Evolutionary conservation across 768 basidiomycete species (phyloP).

Genomic region (Macrocybe gigantea): DNA sequence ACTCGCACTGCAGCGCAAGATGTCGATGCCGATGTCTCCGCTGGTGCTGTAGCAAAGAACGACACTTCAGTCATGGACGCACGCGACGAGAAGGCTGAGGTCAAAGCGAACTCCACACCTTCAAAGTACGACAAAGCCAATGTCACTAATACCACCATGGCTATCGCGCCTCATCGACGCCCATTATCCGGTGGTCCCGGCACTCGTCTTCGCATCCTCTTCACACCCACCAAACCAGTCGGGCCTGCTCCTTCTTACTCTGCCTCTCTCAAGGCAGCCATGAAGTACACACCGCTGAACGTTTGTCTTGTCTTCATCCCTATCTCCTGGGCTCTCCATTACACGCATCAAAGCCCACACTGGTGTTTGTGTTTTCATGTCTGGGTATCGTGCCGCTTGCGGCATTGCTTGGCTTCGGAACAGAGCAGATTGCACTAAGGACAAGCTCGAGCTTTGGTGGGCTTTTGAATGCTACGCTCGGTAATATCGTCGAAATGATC

Average conservation of each 20-base stretch:
- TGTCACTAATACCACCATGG: not conserved
- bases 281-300: slow-evolving; percentile 33
- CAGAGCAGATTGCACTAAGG: slow-evolving; percentile 45
- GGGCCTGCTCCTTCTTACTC: slow-evolving; percentile 30
- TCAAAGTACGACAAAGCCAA: not conserved
- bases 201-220: slow-evolving; percentile 22
- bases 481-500: slow-evolving; percentile 49
- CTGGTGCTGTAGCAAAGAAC: slow-evolving; percentile 2
- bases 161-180: not conserved
- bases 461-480: slow-evolving; percentile 46
- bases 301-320: slow-evolving; percentile 43
- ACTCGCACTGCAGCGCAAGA: slow-evolving; percentile 3
- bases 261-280: slow-evolving; percentile 22
- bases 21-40: slow-evolving; percentile 6
- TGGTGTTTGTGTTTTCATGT: slow-evolving; percentile 42
- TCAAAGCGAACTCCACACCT: not conserved
- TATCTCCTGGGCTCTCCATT: slow-evolving; percentile 43
- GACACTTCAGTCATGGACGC: no score
- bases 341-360: slow-evolving; percentile 36
- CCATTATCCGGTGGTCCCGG: slow-evolving; percentile 1
- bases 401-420: slow-evolving; percentile 44
- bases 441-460: slow-evolving; percentile 46
- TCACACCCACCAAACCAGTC: slow-evolving; percentile 22
- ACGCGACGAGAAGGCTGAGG: not conserved
- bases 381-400: slow-evolving; percentile 48